Base-by-base conservation (phyloP, 2,329 filamentous ascomycete genomes). In the Emmonsiellopsis sp. region DNA sequence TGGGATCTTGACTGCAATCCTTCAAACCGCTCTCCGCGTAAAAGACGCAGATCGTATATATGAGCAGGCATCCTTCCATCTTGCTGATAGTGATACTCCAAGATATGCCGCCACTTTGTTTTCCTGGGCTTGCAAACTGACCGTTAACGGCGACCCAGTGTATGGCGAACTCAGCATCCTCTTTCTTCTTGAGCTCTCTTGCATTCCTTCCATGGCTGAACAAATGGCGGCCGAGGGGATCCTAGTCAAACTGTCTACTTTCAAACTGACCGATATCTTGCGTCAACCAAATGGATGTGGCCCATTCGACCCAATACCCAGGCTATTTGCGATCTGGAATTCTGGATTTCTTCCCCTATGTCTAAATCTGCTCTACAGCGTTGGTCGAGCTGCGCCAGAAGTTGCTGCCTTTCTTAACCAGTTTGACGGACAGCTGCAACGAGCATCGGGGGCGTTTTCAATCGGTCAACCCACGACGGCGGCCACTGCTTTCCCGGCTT, bases 111-210 rank as follows among this genome's bases (percentile, higher is more conserved):
- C 86, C 5, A 89, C 87, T 36, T 78, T 98, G 5, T 97, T 92
- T 70, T 95, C 90, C 0, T 98, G 93, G 93, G 83, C 92, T 3
- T 90, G 97, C 68, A 83, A 85, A 59, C 78, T 97, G 27, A 81
- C 86, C 0, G 79, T 86, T 37, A 80, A 86, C 53, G 83, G 84
- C 32, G 92, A 97, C 65, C 92, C 93, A 0, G 77, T 97, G 33
- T 97, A 96, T 68, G 93, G 91, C 58, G 91, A 96, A 65, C 80
- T 96, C n/a, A 88, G 87, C 62, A 79, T 95, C 42, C 78, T 91
- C 31, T 94, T 97, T 69, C 78, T 98, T 11, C 82, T 95, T 21
- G 88, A 95, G 60, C 79, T 98, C 10, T 95, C 91, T 1, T 85
- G 82, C 11, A 78, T 97, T 11, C 86, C 87, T 0, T 71, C 82